Percentiles rank a stretch among this genome's conserved stretches.
Conservation (phyloP, 169 alveolate genomes). For the Sarcocystis neurona region DNA sequence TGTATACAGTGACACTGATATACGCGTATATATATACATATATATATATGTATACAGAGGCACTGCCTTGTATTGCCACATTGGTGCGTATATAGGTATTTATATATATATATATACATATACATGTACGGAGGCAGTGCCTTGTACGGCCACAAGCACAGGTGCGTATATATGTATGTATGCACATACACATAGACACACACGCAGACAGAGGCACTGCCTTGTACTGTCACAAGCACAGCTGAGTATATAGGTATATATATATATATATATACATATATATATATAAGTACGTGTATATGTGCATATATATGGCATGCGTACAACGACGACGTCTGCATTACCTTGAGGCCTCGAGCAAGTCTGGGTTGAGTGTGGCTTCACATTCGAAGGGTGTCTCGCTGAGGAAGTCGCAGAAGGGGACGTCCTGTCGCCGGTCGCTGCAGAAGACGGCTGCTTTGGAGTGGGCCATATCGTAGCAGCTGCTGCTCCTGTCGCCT, state of each 20-base stretch:
- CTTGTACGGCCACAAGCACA: no score
- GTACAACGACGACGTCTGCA: neutral
- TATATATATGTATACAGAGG: no score
- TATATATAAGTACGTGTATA: no score
- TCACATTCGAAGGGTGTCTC: neutral
- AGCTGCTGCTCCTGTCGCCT: neutral
- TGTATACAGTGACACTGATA: no score
- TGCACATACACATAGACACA: neutral
- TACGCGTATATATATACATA: no score
- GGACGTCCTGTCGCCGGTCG: neutral
- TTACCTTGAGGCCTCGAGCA: neutral
- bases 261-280: no score
- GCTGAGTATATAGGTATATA: no score
- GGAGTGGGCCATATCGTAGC: neutral
- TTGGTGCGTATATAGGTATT: no score
- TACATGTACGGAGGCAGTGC: no score
- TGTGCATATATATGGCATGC: neutral
- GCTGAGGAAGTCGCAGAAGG: conserved; percentile 23
- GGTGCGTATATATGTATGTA: neutral
- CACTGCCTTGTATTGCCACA: no score
- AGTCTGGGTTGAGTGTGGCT: neutral
- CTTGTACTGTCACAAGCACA: no score
- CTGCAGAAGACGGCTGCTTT: neutral
- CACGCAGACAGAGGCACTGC: neutral
- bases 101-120: no score